Conservation (phyloP, 106 monocot species). For the Gastrodia elata region DNA sequence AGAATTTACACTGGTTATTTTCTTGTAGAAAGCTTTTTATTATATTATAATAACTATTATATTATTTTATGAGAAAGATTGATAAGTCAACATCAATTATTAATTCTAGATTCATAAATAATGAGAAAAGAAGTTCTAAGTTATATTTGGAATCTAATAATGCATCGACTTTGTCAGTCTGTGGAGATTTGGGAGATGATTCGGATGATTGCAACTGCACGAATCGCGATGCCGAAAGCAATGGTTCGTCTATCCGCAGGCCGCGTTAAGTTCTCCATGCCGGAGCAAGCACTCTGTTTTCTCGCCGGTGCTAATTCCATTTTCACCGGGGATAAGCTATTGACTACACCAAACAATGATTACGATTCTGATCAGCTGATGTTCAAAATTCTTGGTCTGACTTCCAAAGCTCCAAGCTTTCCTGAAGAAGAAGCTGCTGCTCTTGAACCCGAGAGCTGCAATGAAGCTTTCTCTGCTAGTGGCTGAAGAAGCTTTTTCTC, state of each 20-base stretch:
- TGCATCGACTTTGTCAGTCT: constrained; percentile 28
- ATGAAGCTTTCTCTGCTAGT: constrained; percentile 31
- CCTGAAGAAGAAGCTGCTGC: constrained; percentile 24
- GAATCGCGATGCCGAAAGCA: constrained; percentile 91
- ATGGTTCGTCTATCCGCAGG: constrained; percentile 97
- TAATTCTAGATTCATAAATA: too few relatives aligned
- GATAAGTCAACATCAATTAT: too few relatives aligned
- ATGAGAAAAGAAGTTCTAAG: too few relatives aligned
- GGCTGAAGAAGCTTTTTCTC: too few relatives aligned
- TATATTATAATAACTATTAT: neutral
- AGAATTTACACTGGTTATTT: too few relatives aligned
- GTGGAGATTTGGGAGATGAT: constrained; percentile 98
- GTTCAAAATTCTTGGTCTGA: constrained; percentile 86
- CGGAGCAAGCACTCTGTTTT: constrained; percentile 92
- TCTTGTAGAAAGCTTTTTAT: neutral
- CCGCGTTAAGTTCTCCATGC: constrained; percentile 78
- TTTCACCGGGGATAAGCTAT: constrained; percentile 85
- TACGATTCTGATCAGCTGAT: constrained; percentile 76
- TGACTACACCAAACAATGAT: constrained; percentile 90
- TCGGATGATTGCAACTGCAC: constrained; percentile 87
- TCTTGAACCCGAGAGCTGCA: constrained; percentile 12
- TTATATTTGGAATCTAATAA: too few relatives aligned
- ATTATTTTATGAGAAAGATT: neutral
- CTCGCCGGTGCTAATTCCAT: constrained; percentile 95
- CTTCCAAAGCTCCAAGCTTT: constrained; percentile 67